Conservation (phyloP, 2,329 filamentous ascomycete genomes). For the Penicillium decumbens region DNA sequence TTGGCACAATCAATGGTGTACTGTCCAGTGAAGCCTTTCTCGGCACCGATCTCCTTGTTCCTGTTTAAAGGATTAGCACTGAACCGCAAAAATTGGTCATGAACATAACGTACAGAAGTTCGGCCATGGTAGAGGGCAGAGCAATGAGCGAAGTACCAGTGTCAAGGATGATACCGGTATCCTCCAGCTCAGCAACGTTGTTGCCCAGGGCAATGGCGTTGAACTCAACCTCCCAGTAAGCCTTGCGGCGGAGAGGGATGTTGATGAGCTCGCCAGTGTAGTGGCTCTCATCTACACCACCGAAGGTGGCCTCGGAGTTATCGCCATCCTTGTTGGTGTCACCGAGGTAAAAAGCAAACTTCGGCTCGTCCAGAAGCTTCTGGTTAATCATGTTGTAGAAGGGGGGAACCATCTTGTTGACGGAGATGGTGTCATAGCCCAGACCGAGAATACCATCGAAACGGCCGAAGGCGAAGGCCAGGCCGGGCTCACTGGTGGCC, state of each 20-base stretch:
- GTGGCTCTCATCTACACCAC: conserved; percentile 78
- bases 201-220: conserved; percentile 86
- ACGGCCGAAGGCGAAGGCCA: conserved; percentile 94
- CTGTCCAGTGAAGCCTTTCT: conserved; percentile 96
- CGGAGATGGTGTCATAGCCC: conserved; percentile 93
- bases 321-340: conserved; percentile 65
- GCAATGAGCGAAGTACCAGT: conserved; percentile 97
- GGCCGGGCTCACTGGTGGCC: conserved; percentile 88
- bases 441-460: conserved; percentile 97
- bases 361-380: conserved; percentile 79
- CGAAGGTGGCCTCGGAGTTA: conserved; percentile 83
- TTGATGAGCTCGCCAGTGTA: conserved; percentile 82
- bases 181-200: conserved; percentile 79
- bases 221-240: conserved; percentile 99
- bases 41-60: conserved; percentile 95
- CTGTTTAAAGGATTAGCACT: background rate
- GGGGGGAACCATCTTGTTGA: conserved; percentile 88
- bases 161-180: conserved; percentile 95
- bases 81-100: conserved; percentile 36
- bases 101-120: conserved; percentile 59
- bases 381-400: conserved; percentile 97
- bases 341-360: conserved; percentile 95
- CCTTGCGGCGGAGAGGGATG: conserved; percentile 94
- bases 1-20: conserved; percentile 88
- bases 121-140: conserved; percentile 82